Percentiles rank a stretch among this genome's conserved stretches.
phyloP scores from a whole-genome alignment of 805 yeast species.

The Martiniozyma abietophila region DNA sequence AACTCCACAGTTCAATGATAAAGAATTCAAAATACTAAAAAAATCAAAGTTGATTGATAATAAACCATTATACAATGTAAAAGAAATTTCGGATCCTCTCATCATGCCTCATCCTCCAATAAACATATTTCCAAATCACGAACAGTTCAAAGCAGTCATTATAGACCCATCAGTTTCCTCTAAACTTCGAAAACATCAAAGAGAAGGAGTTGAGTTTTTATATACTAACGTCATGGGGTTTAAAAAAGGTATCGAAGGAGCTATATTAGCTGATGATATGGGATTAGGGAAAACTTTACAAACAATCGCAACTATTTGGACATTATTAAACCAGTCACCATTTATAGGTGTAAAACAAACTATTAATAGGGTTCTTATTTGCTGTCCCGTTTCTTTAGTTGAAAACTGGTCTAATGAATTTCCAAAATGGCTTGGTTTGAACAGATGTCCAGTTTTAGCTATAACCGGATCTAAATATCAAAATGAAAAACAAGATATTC shows the following conservation, averaged over 20 bases:
- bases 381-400: conserved; percentile 86
- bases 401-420: conserved; percentile 86
- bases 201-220: conserved; percentile 73
- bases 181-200: conserved; percentile 72
- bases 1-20: no score
- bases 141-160: conserved; percentile 30
- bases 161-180: conserved; percentile 50
- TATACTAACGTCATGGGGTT: conserved; percentile 77
- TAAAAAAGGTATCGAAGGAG: conserved; percentile 49
- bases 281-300: conserved; percentile 88
- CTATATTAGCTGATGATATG: conserved; percentile 93
- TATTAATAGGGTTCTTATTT: conserved; percentile 54
- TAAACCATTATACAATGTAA: neutral
- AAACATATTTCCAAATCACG: conserved; percentile 16
- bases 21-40: no score
- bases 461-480: conserved; percentile 40
- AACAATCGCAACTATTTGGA: conserved; percentile 80
- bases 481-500: conserved; percentile 48
- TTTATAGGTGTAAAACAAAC: conserved; percentile 27
- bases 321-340: conserved; percentile 63
- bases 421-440: conserved; percentile 72
- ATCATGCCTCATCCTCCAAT: conserved; percentile 29
- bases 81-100: conserved; percentile 27
- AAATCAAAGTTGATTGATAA: neutral
- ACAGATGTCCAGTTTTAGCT: conserved; percentile 57